These are phyloP conservation scores for Liquidambar formosana DNA, from an alignment of 164 flowering plant species.

Conservation along the genomic window DNA sequence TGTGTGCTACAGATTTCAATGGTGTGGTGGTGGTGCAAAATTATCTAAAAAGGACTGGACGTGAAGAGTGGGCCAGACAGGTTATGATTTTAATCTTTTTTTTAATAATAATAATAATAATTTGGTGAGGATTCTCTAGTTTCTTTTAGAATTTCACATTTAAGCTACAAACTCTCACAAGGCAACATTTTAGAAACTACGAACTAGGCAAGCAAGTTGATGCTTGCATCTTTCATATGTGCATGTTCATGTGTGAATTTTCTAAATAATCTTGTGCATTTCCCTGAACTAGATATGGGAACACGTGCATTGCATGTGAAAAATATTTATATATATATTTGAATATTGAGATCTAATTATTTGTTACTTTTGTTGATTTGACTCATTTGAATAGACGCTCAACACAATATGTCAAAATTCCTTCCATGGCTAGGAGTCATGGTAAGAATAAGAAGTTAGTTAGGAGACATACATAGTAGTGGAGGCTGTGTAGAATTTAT, in stretches of 20 bases:
- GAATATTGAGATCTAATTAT: no score
- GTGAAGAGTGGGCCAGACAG: conserved; percentile 89
- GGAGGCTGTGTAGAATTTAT: no score
- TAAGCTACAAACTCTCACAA: neutral
- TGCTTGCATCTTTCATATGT: neutral
- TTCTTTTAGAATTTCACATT: neutral
- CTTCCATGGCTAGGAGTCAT: no score
- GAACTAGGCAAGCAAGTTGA: neutral
- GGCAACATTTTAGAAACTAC: neutral
- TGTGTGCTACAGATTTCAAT: conserved; percentile 73
- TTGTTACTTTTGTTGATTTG: no score
- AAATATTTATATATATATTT: no score
- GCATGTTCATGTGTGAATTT: neutral
- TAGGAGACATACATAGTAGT: no score
- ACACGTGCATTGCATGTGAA: no score
- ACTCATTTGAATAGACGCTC: no score
- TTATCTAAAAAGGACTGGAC: conserved; percentile 75
- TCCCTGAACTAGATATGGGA: no score
- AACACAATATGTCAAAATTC: no score
- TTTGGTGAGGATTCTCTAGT: neutral
- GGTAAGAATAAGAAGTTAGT: no score
- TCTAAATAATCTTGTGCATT: neutral
- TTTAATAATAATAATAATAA: neutral
- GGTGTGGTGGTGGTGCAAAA: conserved; percentile 86
- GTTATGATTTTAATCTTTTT: conserved; percentile 28